Base-by-base conservation (phyloP, 169 alveolate species). In the Eimeria maxima region DNA sequence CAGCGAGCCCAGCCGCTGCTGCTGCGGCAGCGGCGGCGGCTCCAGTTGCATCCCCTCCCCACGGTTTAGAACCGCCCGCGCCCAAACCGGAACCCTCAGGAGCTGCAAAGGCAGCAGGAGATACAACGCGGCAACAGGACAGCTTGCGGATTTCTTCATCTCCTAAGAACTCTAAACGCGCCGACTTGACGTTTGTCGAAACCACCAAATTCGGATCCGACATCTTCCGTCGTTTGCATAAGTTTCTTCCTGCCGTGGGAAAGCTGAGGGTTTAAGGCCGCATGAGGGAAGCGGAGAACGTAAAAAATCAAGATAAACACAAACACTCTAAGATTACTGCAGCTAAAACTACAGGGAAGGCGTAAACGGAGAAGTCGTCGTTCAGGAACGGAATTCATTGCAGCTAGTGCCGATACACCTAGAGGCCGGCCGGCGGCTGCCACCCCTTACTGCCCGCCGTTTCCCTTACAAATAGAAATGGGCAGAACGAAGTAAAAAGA, bases 1-100 rank as follows among this genome's bases (percentile, higher is more conserved):
- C 60, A 53, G 60, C 60, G 16, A 53, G 60, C 3, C 60, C 60
- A 11, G 60, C 45, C 24, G 81, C 95, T 14, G 90, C 95, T 20
- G 88, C 73, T 10, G 90, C 95, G 24, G 90, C 95, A 1, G 90
- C 57, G 22, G 87, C 47, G 10, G 95, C 76, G 8, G 95, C 95
- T 2, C 63, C 65, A 18, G 93, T 22, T 38, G 78, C 93, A 57
- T 53, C 91, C 47, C 71, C 86, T 11, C 45, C 86, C 86, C 90
- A 80, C 38, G 33, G 38, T n/a, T 29, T 80, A 44, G 10, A 11
- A 53, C 20, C 10, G 60, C 60, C 60, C 10, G 44, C 20, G 71
- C 90, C 27, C 27, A 33, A 22, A 33, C 57, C 88, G 6, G 38
- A 22, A 38, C 65, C 88, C 7, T 22, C 71, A 4, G 42, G 10